These are phyloP conservation scores for Ramalina intermedia DNA, from an alignment of 495 filamentous ascomycete genomes.

Conservation along the genomic window DNA sequence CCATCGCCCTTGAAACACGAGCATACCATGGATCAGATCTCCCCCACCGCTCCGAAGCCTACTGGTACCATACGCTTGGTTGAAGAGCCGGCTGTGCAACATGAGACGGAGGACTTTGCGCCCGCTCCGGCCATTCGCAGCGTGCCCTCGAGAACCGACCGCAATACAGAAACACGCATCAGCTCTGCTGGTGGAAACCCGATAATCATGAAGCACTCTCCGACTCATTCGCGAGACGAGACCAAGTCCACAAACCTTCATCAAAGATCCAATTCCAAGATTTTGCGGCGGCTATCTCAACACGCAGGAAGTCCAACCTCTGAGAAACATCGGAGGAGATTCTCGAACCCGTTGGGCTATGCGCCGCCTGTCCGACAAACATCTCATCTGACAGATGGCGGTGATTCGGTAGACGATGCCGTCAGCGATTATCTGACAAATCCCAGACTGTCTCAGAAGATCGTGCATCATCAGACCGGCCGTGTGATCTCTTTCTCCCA, in stretches of 20 bases:
- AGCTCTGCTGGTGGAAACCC: slow-evolving; percentile 25
- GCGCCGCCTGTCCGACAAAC: slow-evolving; percentile 6
- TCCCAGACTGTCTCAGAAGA: slow-evolving; percentile 72
- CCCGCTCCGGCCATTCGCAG: slow-evolving; percentile 49
- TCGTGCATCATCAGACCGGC: slow-evolving; percentile 69
- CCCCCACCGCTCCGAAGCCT: slow-evolving; percentile 13
- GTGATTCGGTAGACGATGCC: slow-evolving; percentile 72
- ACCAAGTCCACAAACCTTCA: slow-evolving; percentile 17
- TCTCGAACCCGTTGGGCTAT: slow-evolving; percentile 19
- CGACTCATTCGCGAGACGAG: slow-evolving; percentile 10
- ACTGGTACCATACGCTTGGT: slow-evolving; percentile 11
- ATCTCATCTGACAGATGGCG: slow-evolving; percentile 50
- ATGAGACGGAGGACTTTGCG: slow-evolving; percentile 42
- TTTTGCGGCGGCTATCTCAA: slow-evolving; percentile 21
- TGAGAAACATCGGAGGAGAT: slow-evolving; percentile 27
- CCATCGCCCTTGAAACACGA: neutral
- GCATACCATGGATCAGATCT: neutral
- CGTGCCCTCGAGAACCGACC: slow-evolving; percentile 37
- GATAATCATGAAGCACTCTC: slow-evolving; percentile 29
- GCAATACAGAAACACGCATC: slow-evolving; percentile 24
- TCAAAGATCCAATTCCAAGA: slow-evolving; percentile 20
- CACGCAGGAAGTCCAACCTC: slow-evolving; percentile 22
- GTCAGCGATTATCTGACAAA: slow-evolving; percentile 76
- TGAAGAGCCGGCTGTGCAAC: slow-evolving; percentile 13
- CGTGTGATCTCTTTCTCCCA: slow-evolving; percentile 91